Conservation (phyloP, 768 basidiomycete genomes). For the Agaricus blazei region DNA sequence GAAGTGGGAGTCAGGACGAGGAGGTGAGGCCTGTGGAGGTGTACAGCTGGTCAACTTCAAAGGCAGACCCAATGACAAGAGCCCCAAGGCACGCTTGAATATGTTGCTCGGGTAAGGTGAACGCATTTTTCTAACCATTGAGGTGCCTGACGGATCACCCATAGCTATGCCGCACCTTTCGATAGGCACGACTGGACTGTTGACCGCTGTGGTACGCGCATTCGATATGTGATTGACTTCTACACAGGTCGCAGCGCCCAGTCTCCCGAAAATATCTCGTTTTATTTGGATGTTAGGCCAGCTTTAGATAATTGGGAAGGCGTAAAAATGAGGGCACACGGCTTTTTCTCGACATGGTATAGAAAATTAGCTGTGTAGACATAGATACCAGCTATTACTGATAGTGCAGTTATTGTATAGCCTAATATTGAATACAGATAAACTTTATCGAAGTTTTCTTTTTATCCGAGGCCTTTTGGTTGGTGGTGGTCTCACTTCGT, state of each 20-base stretch:
- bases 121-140: constrained; percentile 20
- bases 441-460: constrained; percentile 35
- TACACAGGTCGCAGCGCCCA: constrained; percentile 72
- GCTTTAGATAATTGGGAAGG: constrained; percentile 94
- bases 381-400: background rate
- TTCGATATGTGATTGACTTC: constrained; percentile 97
- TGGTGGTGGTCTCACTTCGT: constrained; percentile 35
- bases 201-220: constrained; percentile 83
- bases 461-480: constrained; percentile 51
- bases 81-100: constrained; percentile 77
- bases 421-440: constrained; percentile 1
- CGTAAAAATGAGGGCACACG: constrained; percentile 72
- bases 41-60: constrained; percentile 85
- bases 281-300: constrained; percentile 92
- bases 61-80: constrained; percentile 77
- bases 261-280: constrained; percentile 59
- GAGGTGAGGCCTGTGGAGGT: constrained; percentile 79
- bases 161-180: constrained; percentile 89
- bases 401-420: background rate
- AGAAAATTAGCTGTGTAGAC: constrained; percentile 7
- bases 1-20: constrained; percentile 78
- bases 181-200: constrained; percentile 97
- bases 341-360: constrained; percentile 19
- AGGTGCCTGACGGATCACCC: constrained; percentile 9
- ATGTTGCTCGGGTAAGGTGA: constrained; percentile 72